Evolutionary conservation across 1,284 basidiomycete species (phyloP).

Genomic region (Papiliotrema flavescens): DNA sequence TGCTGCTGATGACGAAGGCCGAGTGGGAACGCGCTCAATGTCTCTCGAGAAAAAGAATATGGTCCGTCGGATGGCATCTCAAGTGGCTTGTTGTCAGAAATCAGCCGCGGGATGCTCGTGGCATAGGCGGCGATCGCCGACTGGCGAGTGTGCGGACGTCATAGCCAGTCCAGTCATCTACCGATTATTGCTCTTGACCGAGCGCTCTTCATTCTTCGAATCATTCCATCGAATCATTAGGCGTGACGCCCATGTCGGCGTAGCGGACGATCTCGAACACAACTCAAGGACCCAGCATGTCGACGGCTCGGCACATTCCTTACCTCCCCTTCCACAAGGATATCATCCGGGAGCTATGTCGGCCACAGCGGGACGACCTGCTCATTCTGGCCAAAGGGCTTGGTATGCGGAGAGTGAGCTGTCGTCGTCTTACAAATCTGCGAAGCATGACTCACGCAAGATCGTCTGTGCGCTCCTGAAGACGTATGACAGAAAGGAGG

Average conservation of each 20-base stretch:
- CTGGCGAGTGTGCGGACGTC: neutral
- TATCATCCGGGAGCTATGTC: slow-evolving; percentile 50
- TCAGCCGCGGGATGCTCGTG: neutral
- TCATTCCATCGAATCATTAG: too few species aligned
- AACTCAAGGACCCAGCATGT: slow-evolving; percentile 7
- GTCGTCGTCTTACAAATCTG: neutral
- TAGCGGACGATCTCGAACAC: too few species aligned
- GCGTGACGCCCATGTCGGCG: too few species aligned
- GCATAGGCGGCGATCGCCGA: neutral
- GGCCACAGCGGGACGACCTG: slow-evolving; percentile 73
- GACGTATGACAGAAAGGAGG: slow-evolving; percentile 85
- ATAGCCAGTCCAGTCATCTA: neutral
- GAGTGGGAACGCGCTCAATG: too few species aligned
- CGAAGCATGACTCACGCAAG: slow-evolving; percentile 23
- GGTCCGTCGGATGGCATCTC: too few species aligned
- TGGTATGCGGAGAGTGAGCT: slow-evolving; percentile 61
- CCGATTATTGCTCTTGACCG: neutral
- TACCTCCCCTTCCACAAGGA: slow-evolving; percentile 50
- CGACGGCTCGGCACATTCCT: slow-evolving; percentile 40
- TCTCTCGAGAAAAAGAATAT: too few species aligned
- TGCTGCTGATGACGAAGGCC: too few species aligned
- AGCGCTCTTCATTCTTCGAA: neutral
- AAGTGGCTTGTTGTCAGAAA: too few species aligned
- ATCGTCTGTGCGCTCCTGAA: slow-evolving; percentile 81
- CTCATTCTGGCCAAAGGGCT: slow-evolving; percentile 81